Base-by-base conservation (phyloP, 345 rosid genomes). In the Excoecaria cochinchinensis region DNA sequence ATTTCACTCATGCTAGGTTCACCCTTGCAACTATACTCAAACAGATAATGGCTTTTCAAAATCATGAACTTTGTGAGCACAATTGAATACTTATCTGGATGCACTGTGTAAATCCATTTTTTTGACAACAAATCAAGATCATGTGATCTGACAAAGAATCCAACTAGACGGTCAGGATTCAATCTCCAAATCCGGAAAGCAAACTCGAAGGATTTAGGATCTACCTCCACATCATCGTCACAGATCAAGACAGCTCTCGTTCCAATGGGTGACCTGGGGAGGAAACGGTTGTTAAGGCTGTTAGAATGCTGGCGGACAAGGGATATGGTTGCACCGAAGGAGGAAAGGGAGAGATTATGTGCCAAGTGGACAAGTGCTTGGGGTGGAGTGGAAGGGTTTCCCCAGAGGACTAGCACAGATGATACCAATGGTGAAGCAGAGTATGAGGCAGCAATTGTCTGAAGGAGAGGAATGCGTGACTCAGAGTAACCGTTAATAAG, bases 401-500 rank as follows among this genome's bases (percentile, higher is more conserved):
- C 97, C 93, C 93, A 89, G 9, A 89, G 88, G 72, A 91, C 80
- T 17, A 82, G 66, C 71, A 91, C 88, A 2, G 88, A 82, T 12
- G 88, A 86, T 1, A 91, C 92, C 7, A 85, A 50, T 0, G 90
- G 81, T 9, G 91, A 87, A 21, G 85, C 85, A 0, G 93, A 77
- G 74, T 88, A 91, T 5, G 89, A 31, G 22, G 86, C 64, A 1
- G 90, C 88, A 40, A 91, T 82, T 11, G 90, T 81, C n/a, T 73
- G 88, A 24, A 91, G 85, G 48, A 91, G 89, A 77, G 93, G 88
- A 42, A 88, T 82, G 6, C 96, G 93, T 3, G 86, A 74, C 63
- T 82, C 85, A 0, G 96, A 89, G 86, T 91, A 91, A 11, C 93
- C 96, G 77, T 85, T 91, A 77, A 91, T 89, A n/a, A 91, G 89